Base-by-base conservation (phyloP, 306 rosid genomes). In the Castanea mollissima region DNA sequence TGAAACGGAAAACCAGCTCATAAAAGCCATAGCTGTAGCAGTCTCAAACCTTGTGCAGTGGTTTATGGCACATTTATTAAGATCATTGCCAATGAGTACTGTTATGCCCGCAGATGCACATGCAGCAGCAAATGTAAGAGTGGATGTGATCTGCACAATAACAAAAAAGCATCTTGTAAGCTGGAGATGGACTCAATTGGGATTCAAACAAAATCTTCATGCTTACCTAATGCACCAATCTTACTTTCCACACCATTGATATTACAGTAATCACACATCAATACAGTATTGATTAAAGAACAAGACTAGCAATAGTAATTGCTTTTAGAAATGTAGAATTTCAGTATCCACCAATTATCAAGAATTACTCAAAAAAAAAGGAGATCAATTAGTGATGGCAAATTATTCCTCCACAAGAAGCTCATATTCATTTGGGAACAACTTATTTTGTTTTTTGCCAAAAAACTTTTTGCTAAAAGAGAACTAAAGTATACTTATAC, bases 71-170 rank as follows among this genome's bases (percentile, higher is more conserved):
- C 86, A 82, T 58, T 76, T 82, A 38, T 76, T 55, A 32, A 79
- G 84, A 76, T 86, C 89, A 44, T 73, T 82, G 55, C 71, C 84
- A 35, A 86, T 82, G 34, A 86, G 84, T 27, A 86, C 79, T 31
- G 86, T 86, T 34, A 86, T 82, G 63, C 89, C 89, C 52, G 89
- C 89, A 52, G 86, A 82, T n/a, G 89, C 81, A 55, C 86, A 86
- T 8, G 86, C 89, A 0, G 89, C 75, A 58, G 86, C 79, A 80
- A 82, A 86, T 71, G 89, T 86, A 52, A 82, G 89, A 54, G 89
- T 76, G 60, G 82, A 86, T 8, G 84, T 79, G 52, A 86, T 71
- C 86, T 79, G 75, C 80, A 86, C 2, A 23, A 27, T 55, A 69
- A 76, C 18, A 29, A 19, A 18, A 16, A 69, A 10, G 3, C 0